Evolutionary conservation across 352 stramenopile genomes (phyloP), one percentile per base, ranked within the genome.

Genomic region (Thalassiosira mediterranea): DNA sequence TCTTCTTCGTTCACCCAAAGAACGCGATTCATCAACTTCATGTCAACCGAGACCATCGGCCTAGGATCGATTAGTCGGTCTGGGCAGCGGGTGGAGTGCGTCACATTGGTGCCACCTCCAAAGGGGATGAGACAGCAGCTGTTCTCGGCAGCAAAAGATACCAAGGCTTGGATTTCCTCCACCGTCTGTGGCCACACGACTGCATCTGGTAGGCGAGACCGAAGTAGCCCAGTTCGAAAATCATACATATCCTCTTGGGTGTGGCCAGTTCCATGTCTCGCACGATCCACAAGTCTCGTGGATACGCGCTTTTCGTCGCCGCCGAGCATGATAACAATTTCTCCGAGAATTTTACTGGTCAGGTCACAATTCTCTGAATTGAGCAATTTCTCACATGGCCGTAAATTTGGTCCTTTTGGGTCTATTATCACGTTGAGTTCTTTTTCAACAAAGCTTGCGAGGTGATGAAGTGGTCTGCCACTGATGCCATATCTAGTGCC

Each of bases 21-120:
- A 23, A 94, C 62, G 61, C 77, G 67, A 51, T 86, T 88, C 95
- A 98, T 97, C 40, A 90, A 79, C 58, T 94, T 94, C 90, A 98
- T 95, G 81, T 98, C 95, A 17, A 98, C 84, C 32, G 93, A 97
- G 29, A 98, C 88, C 66, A 98, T 97, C 3, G 93, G 93, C 13
- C 95, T 90, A 49, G 86, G 64, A 64, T 98, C 95, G 0, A 86
- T 73, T 0, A 87, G 61, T 34, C 84, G 79, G 3, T 42, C 51
- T 23, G 88, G 86, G 59, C 83, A 94, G 53, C 84, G 76, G 21
- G 91, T 88, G 19, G 90, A 86, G 61, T 90, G 80, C 52, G 66
- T 93, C 23, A 91, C 93, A 80, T 97, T 98, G 47, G 95, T 98
- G 19, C 95, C 95, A 51, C 96, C 96, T 59, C 96, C 96, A 87